Evolutionary conservation across 129 eudicot genomes (phyloP), one percentile per base, ranked within the genome.

Genomic region (Pittosporum tobira): DNA sequence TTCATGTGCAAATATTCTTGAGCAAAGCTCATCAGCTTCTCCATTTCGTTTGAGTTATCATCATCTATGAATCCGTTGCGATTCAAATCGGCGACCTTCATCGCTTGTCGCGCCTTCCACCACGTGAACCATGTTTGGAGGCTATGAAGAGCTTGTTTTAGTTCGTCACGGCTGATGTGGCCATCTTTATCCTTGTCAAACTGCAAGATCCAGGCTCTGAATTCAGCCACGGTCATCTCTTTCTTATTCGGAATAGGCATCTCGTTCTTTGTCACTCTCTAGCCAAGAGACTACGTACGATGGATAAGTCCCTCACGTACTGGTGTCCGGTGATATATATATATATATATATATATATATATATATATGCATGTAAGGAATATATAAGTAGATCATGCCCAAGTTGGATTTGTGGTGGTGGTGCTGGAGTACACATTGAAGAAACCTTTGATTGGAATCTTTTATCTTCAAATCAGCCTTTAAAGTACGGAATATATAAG

Each of bases 151-250:
- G 84, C 88, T 58, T 81, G 76, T 71, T 34, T 59, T 15, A 81
- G 52, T 59, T 77, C 88, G 27, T 77, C 81, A 18, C 57, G 71
- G 73, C 76, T 81, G 5, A 81, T 81, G 18, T 77, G 75, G 26
- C 88, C 84, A 68, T 81, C 84, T 18, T n/a, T n/a, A n/a, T n/a
- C n/a, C n/a, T 58, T 67, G 30, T 81, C 88, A 38, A 70, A 81
- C 1, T 63, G 60, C 30, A 78, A 68, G 25, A 81, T 60, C 88
- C 88, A 81, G 21, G 69, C 79, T 65, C 65, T 77, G 75, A 81
- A 81, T 34, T 81, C 88, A 12, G 74, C 79, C 23, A 74, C 71
- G 0, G 75, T 74, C 88, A 81, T 77, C 12, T 75, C 77, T 61
- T 68, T 48, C 44, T 74, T 23, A 0, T 69, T 61, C 44, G 74